These are phyloP conservation scores for Myxozyma neglecta DNA, from an alignment of 805 yeast species.

Conservation along the genomic window DNA sequence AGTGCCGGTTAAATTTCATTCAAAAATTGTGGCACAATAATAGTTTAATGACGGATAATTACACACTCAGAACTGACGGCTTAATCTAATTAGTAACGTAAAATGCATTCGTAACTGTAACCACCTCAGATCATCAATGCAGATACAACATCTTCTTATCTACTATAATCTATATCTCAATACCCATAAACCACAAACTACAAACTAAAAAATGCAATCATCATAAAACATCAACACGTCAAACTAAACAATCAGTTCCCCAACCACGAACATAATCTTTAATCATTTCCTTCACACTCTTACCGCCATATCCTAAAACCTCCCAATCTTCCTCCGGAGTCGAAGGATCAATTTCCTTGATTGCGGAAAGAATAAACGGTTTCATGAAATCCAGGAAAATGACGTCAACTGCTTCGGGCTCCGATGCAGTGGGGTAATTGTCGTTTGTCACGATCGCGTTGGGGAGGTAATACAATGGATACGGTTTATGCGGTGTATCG, in stretches of 20 bases:
- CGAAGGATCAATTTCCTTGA: constrained; percentile 36
- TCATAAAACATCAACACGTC: too few species aligned
- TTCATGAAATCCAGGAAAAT: constrained; percentile 78
- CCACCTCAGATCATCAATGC: too few species aligned
- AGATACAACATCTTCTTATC: too few species aligned
- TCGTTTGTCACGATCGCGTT: constrained; percentile 66
- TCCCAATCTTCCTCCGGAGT: constrained; percentile 18
- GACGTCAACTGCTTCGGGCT: constrained; percentile 42
- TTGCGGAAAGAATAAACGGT: constrained; percentile 50
- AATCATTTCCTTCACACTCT: constrained; percentile 74
- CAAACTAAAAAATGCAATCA: too few species aligned
- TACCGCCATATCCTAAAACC: constrained; percentile 49
- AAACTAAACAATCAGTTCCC: constrained; percentile 27
- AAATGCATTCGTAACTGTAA: too few species aligned
- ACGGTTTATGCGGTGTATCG: constrained; percentile 65
- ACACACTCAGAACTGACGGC: too few species aligned
- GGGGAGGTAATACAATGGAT: constrained; percentile 63
- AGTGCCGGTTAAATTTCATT: too few species aligned
- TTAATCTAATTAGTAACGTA: too few species aligned
- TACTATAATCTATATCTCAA: too few species aligned
- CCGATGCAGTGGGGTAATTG: constrained; percentile 21
- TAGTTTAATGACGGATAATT: too few species aligned
- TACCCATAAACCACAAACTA: too few species aligned
- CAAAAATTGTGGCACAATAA: too few species aligned
- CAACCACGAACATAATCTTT: constrained; percentile 46